phyloP scores from a whole-genome alignment of 2,329 filamentous ascomycete genomes.

The Alternaria alternata region DNA sequence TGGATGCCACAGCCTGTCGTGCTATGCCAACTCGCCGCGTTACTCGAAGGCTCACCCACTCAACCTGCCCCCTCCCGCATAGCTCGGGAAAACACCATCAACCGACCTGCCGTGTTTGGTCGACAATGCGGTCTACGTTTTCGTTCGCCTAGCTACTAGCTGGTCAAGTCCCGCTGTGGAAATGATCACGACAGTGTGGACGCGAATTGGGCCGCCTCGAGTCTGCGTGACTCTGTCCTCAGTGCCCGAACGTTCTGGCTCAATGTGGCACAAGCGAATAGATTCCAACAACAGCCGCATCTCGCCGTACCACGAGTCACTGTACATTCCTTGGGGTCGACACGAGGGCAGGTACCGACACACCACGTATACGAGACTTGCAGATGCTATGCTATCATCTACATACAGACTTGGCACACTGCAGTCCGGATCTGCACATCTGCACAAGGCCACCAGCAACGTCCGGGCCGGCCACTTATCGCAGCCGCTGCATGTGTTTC shows the following conservation, averaged over 20 bases:
- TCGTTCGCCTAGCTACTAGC: slow-evolving; percentile 34
- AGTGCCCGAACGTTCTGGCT: slow-evolving; percentile 28
- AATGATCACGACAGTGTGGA: slow-evolving; percentile 42
- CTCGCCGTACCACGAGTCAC: slow-evolving; percentile 33
- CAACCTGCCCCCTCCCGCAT: slow-evolving; percentile 20
- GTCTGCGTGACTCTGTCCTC: slow-evolving; percentile 26
- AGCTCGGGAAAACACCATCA: slow-evolving; percentile 36
- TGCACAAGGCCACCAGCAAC: slow-evolving; percentile 46
- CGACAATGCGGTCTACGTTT: slow-evolving; percentile 31
- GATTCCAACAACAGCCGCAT: slow-evolving; percentile 27
- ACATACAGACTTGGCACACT: slow-evolving; percentile 42
- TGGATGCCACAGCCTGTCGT: slow-evolving; percentile 46
- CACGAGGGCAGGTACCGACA: slow-evolving; percentile 27
- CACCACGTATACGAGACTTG: slow-evolving; percentile 24
- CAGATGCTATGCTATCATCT: slow-evolving; percentile 27
- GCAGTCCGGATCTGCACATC: slow-evolving; percentile 43
- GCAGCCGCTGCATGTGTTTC: slow-evolving; percentile 51
- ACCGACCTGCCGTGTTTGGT: slow-evolving; percentile 46
- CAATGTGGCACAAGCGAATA: slow-evolving; percentile 33
- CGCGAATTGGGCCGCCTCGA: slow-evolving; percentile 34
- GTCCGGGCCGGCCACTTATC: slow-evolving; percentile 52
- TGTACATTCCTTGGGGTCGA: slow-evolving; percentile 30
- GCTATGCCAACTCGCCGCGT: slow-evolving; percentile 38
- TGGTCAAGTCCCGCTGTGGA: slow-evolving; percentile 40
- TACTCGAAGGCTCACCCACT: slow-evolving; percentile 34